Conservation (phyloP, 768 basidiomycete species). For the Gautieria morchelliformis region DNA sequence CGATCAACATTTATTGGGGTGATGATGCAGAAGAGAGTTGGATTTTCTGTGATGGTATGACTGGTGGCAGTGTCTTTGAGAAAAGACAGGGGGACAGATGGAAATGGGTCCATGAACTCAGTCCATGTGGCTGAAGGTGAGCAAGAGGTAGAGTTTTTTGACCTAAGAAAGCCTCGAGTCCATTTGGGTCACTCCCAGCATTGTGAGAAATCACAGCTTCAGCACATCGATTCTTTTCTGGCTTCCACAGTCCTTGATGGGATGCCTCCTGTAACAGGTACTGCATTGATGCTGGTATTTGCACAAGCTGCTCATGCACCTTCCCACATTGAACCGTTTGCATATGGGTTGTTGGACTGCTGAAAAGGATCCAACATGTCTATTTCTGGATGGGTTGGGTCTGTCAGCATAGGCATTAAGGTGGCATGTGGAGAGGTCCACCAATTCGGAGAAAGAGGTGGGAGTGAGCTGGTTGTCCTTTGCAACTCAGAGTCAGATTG, state of each 20-base stretch:
- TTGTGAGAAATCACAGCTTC: neutral
- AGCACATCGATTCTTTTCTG: neutral
- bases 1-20: constrained; percentile 25
- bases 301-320: neutral
- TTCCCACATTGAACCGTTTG: neutral
- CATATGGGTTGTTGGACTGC: neutral
- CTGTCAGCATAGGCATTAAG: neutral
- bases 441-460: neutral
- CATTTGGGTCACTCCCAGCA: neutral
- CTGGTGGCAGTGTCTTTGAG: constrained; percentile 10
- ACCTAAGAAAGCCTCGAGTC: neutral
- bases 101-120: too few species aligned
- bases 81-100: neutral
- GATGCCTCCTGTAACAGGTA: neutral
- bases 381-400: neutral
- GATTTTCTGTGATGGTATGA: constrained; percentile 18
- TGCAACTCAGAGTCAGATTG: neutral
- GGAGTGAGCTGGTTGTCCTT: neutral
- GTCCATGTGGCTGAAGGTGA: too few species aligned
- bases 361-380: neutral
- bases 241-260: neutral
- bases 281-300: neutral
- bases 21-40: constrained; percentile 29
- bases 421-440: neutral
- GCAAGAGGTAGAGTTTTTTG: too few species aligned